A percentile compares a stretch with the other conserved stretches of the same genome.
These are phyloP conservation scores for Aureobasidium sp. DNA, from an alignment of 2,329 filamentous ascomycete species.

Conservation along the genomic window DNA sequence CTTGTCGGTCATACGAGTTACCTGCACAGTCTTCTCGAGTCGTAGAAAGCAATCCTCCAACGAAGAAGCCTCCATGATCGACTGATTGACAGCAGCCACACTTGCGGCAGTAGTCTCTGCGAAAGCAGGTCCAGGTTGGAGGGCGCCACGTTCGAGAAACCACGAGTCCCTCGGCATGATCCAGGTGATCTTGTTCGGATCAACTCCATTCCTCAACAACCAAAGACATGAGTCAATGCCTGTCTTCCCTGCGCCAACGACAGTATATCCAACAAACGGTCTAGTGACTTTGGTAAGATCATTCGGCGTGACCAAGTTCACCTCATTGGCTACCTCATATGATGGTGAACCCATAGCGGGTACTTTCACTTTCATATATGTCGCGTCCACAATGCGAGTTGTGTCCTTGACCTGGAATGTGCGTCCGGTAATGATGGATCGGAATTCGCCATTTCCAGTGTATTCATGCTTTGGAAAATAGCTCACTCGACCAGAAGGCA, in stretches of 20 bases:
- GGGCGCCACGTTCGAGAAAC: neutral
- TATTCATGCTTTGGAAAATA: neutral
- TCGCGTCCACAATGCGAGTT: neutral
- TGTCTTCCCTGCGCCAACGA: neutral
- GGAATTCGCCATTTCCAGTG: neutral
- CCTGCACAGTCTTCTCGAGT: neutral
- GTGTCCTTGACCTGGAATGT: neutral
- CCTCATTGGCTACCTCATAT: neutral
- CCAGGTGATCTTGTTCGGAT: neutral
- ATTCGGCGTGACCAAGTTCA: neutral
- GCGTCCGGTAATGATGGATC: neutral
- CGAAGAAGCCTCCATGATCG: neutral
- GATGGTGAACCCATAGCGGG: neutral
- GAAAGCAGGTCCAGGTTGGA: neutral
- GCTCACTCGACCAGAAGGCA: neutral
- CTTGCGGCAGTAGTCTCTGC: neutral
- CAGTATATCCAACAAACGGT: neutral
- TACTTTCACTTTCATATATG: neutral
- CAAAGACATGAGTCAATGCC: neutral
- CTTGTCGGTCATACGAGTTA: neutral
- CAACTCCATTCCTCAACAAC: neutral
- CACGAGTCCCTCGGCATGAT: neutral
- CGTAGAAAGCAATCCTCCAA: neutral
- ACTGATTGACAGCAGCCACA: too few species aligned
- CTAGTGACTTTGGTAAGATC: neutral